Conservation (phyloP, 2,329 filamentous ascomycete species). For the Westerdykella sp. region DNA sequence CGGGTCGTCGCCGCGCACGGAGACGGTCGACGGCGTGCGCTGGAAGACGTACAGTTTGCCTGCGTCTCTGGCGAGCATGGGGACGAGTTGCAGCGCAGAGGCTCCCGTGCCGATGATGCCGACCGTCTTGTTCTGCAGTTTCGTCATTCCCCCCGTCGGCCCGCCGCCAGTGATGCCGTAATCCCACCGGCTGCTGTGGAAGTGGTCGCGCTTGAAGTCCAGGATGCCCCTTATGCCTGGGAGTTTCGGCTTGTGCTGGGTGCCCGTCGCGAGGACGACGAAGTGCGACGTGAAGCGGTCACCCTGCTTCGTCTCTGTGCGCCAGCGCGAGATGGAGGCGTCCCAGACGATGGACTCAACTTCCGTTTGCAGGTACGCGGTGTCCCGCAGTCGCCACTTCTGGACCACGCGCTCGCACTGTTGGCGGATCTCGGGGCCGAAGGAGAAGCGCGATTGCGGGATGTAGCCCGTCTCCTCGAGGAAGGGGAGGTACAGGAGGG, state of each 20-base stretch:
- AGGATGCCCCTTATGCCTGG: constrained; percentile 39
- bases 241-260: constrained; percentile 42
- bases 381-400: constrained; percentile 38
- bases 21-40: constrained; percentile 38
- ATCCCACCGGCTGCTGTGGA: constrained; percentile 44
- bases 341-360: constrained; percentile 42
- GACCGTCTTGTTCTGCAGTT: constrained; percentile 35
- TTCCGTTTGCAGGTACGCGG: constrained; percentile 41
- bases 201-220: constrained; percentile 37
- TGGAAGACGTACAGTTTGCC: constrained; percentile 41
- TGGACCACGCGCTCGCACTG: constrained; percentile 34
- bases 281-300: constrained; percentile 21
- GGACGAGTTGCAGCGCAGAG: constrained; percentile 39
- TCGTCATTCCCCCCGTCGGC: constrained; percentile 19
- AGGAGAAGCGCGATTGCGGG: constrained; percentile 44
- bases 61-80: constrained; percentile 34
- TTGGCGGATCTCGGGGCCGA: constrained; percentile 42
- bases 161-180: constrained; percentile 39
- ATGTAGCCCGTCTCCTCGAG: constrained; percentile 56
- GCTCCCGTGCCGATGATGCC: constrained; percentile 43
- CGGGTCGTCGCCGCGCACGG: constrained; percentile 35
- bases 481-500: constrained; percentile 54
- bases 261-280: constrained; percentile 36
- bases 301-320: constrained; percentile 11
- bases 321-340: constrained; percentile 34